A percentile compares a stretch with the other conserved stretches of the same genome.
phyloP scores from a whole-genome alignment of 208 protist genomes.

The Baffinella frigidus region DNA sequence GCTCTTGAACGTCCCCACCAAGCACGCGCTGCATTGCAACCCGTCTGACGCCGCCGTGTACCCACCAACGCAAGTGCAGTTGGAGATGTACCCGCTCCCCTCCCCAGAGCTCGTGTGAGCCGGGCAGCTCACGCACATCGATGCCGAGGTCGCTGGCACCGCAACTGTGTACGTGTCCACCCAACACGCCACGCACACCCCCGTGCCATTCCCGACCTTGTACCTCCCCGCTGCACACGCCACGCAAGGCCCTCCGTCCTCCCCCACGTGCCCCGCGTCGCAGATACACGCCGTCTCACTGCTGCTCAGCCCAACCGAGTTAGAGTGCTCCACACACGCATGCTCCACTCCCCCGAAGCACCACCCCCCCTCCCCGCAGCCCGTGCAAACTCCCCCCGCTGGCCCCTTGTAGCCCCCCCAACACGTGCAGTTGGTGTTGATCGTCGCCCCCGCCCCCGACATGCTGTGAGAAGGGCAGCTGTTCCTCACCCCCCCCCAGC shows the following conservation, averaged over 20 bases:
- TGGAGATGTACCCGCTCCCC: too few species aligned
- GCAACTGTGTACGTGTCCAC: too few species aligned
- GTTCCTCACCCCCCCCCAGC: not conserved
- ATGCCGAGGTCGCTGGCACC: too few species aligned
- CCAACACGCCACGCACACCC: too few species aligned
- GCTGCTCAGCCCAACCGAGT: not conserved
- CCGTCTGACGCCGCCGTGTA: too few species aligned
- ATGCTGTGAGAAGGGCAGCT: not conserved
- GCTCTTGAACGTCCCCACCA: too few species aligned
- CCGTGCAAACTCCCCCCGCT: not conserved
- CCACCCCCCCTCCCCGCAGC: not conserved
- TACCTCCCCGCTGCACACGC: not conserved
- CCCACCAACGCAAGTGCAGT: too few species aligned
- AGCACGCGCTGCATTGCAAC: too few species aligned
- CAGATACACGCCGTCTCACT: not conserved
- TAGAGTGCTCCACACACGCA: not conserved
- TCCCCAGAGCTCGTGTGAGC: too few species aligned
- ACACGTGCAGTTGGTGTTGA: not conserved
- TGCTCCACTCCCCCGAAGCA: not conserved
- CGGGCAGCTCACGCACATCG: too few species aligned
- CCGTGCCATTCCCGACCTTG: too few species aligned
- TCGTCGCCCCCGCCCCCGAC: not conserved
- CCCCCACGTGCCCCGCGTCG: not conserved
- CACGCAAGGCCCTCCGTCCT: not conserved
- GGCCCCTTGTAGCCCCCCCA: not conserved